Evolutionary conservation across 257 asterid genomes (phyloP), one percentile per base, ranked within the genome.

Genomic region (Nemophila menziesii): DNA sequence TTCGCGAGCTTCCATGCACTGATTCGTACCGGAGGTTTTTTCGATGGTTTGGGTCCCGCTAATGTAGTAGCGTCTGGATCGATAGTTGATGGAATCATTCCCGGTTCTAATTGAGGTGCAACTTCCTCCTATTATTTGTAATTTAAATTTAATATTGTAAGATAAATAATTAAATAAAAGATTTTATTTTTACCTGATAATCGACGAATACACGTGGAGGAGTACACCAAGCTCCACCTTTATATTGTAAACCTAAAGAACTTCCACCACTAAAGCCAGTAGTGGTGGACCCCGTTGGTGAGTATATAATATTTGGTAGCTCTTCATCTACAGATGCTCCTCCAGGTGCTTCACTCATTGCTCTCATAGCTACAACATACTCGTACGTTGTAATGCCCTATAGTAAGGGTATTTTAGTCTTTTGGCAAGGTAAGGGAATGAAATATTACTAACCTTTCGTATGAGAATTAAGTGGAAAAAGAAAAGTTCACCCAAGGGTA

Each of bases 81-180:
- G n/a, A 89, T 55, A 4, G 98, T 89, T 33, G 98, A 89, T 22
- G 94, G 96, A 47, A 89, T 57, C 75, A 81, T 74, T 67, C 98
- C 94, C 4, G 98, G 98, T 29, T 92, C 94, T 33, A 89, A 62
- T 60, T 89, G 98, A 9, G 94, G 96, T n/a, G 96, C 98, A 67
- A 84, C 99, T 77, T 89, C 98, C 70, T 90, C 99, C 99, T 90
- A n/a, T n/a, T n/a, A n/a, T n/a, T n/a, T n/a, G n/a, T n/a, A n/a
- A n/a, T n/a, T n/a, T n/a, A n/a, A n/a, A n/a, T n/a, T n/a, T n/a
- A n/a, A n/a, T n/a, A n/a, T n/a, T n/a, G n/a, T n/a, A n/a, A n/a
- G n/a, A n/a, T n/a, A n/a, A n/a, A n/a, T n/a, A n/a, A n/a, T n/a
- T n/a, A n/a, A n/a, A n/a, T n/a, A n/a, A n/a, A n/a, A n/a, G n/a